Base-by-base conservation (phyloP, 2,329 filamentous ascomycete genomes). In the Aaosphaeria arxii region DNA sequence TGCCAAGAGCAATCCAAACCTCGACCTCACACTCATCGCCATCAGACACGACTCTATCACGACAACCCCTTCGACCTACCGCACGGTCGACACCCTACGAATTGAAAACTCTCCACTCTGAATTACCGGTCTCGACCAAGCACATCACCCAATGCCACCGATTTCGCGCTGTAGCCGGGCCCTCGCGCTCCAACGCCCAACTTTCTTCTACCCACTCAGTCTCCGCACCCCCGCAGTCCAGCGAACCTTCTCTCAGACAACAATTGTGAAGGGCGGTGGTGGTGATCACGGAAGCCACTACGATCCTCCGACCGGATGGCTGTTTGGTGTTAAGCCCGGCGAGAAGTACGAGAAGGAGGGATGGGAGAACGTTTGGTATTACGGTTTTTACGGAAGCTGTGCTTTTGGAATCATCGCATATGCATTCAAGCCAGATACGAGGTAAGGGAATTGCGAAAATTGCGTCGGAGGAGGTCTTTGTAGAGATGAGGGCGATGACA, bases 361-460 rank as follows among this genome's bases (percentile, higher is more conserved):
- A 45, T 99, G 94, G 94, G 94, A 99, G 81, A 84, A 80, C 58
- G 75, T 91, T 47, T 91, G 87, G 78, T 87, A 87, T 70, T 89
- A 88, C 70, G 91, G 91, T 43, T 91, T 95, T 73, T 88, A 86
- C 70, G 89, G 89, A 46, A 87, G 85, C 65, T 74, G 95, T 65
- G 74, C 84, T 30, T 78, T 90, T 56, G 86, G 85, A 46, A 84
- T 82, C 52, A 78, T 96, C 57, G 89, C 88, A 57, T 90, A 96
- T 76, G 90, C 89, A 54, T 97, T 94, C 72, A 97, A 97, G 85
- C 94, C 94, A 45, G 94, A 99, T 80, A 97, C 92, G 55, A 95
- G 90, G 94, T 99, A 81, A 77, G 91, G 90, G 51, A 44, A 24
- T 24, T 24, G 17, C 3, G 17, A 24, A 24, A 24, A 24, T 24